Evolutionary conservation across 148 eudicot genomes (phyloP).

Genomic region (Agrostemma githago): DNA sequence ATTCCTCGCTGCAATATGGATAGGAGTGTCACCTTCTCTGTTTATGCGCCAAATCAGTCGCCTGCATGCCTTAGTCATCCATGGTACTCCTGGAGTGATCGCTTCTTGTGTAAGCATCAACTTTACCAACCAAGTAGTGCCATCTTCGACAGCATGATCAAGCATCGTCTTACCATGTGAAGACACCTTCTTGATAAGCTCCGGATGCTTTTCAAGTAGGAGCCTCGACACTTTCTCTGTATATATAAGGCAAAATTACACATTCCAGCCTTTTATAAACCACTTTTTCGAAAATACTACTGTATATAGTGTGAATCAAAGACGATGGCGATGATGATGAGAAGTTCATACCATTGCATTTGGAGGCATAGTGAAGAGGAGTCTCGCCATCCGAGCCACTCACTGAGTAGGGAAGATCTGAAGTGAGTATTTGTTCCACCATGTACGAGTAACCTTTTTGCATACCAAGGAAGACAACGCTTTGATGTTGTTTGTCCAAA

Average conservation of each 20-base stretch:
- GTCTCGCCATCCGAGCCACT: not conserved
- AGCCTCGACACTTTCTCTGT: not conserved
- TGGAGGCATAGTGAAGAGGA: not conserved
- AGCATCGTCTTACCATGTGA: not conserved
- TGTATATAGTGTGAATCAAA: no score
- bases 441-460: not conserved
- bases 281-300: no score
- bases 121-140: not conserved
- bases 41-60: not conserved
- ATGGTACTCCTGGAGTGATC: not conserved
- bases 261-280: no score
- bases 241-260: no score
- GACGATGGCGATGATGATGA: no score
- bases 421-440: not conserved
- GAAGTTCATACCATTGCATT: not conserved
- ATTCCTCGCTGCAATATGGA: not conserved
- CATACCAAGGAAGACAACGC: not conserved
- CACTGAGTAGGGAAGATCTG: not conserved
- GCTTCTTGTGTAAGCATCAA: conserved; percentile 1
- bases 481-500: not conserved
- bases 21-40: not conserved
- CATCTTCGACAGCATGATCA: not conserved
- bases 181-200: not conserved
- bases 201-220: conserved; percentile 7
- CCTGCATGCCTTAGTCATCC: conserved; percentile 6